Conservation (phyloP, 2,329 filamentous ascomycete species). For the Dothistroma septosporum region DNA sequence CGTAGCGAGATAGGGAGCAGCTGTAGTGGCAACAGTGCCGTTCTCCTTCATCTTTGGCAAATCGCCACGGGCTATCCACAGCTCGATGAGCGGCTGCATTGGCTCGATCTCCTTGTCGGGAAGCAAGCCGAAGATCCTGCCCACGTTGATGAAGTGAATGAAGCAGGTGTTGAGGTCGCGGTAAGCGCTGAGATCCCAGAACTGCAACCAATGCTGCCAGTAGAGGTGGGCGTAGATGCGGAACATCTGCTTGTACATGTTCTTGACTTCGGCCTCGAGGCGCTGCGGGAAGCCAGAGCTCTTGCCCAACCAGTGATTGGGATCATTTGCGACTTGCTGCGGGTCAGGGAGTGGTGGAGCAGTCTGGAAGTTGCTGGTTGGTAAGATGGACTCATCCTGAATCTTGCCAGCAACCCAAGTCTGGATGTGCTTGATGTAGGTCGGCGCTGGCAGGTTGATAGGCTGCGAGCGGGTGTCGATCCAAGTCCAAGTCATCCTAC, state of each 20-base stretch:
- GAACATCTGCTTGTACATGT: slow-evolving; percentile 54
- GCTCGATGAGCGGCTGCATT: slow-evolving; percentile 89
- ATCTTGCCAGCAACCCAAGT: slow-evolving; percentile 97
- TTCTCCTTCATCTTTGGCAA: slow-evolving; percentile 54
- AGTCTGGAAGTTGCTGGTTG: slow-evolving; percentile 72
- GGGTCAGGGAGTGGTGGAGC: slow-evolving; percentile 52
- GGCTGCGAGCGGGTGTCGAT: slow-evolving; percentile 82
- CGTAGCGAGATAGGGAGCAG: not conserved
- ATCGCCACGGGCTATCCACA: slow-evolving; percentile 85
- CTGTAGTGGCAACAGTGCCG: slow-evolving; percentile 4
- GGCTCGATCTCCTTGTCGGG: slow-evolving; percentile 88
- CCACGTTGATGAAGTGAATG: slow-evolving; percentile 55
- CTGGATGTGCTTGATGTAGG: slow-evolving; percentile 94
- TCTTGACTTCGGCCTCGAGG: slow-evolving; percentile 71
- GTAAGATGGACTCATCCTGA: slow-evolving; percentile 83
- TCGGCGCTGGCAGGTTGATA: slow-evolving; percentile 84
- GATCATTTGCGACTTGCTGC: slow-evolving; percentile 44
- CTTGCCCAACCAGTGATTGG: slow-evolving; percentile 79
- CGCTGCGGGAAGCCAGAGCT: slow-evolving; percentile 63
- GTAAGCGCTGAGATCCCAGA: slow-evolving; percentile 47
- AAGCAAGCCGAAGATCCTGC: slow-evolving; percentile 73
- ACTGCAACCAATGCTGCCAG: slow-evolving; percentile 50
- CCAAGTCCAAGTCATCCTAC: slow-evolving; percentile 94
- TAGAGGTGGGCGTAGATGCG: slow-evolving; percentile 53
- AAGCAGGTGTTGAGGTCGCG: slow-evolving; percentile 53